Evolutionary conservation across 371 early-diverging fungal genomes (phyloP).

Genomic region (Actinomortierella wolfii): DNA sequence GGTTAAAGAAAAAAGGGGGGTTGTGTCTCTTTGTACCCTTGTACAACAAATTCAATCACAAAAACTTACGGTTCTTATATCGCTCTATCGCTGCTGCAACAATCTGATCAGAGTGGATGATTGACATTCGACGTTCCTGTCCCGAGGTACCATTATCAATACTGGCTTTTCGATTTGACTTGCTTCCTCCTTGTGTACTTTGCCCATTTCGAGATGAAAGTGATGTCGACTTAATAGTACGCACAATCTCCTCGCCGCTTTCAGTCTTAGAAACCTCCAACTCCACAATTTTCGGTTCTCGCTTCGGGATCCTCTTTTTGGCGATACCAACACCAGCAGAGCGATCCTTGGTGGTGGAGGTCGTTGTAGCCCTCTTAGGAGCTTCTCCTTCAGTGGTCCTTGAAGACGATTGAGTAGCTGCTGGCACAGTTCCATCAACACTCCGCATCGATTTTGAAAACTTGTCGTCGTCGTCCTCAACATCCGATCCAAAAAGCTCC

Average conservation of each 20-base stretch:
- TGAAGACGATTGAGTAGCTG: too few relatives aligned
- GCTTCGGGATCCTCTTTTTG: neutral
- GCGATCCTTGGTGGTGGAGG: neutral
- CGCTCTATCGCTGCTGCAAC: slow-evolving; percentile 50
- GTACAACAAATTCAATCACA: slow-evolving; percentile 12
- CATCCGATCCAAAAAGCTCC: slow-evolving; percentile 28
- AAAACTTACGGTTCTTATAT: slow-evolving; percentile 54
- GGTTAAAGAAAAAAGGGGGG: slow-evolving; percentile 2
- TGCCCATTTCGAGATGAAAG: neutral
- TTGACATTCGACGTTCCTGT: slow-evolving; percentile 18
- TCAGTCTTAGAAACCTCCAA: neutral
- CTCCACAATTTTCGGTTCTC: slow-evolving; percentile 9
- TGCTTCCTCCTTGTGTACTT: neutral
- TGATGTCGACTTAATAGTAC: slow-evolving; percentile 2
- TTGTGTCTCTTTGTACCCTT: slow-evolving; percentile 23
- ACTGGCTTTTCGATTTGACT: neutral
- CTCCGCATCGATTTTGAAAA: neutral
- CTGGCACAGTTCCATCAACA: too few relatives aligned
- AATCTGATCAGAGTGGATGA: slow-evolving; percentile 58
- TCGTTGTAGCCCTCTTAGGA: neutral
- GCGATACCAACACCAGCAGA: neutral
- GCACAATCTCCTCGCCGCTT: neutral
- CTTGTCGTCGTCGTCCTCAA: slow-evolving; percentile 1
- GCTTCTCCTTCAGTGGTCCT: neutral
- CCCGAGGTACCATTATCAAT: neutral